phyloP scores from a whole-genome alignment of 345 rosid species.

The Arabis alpina region DNA sequence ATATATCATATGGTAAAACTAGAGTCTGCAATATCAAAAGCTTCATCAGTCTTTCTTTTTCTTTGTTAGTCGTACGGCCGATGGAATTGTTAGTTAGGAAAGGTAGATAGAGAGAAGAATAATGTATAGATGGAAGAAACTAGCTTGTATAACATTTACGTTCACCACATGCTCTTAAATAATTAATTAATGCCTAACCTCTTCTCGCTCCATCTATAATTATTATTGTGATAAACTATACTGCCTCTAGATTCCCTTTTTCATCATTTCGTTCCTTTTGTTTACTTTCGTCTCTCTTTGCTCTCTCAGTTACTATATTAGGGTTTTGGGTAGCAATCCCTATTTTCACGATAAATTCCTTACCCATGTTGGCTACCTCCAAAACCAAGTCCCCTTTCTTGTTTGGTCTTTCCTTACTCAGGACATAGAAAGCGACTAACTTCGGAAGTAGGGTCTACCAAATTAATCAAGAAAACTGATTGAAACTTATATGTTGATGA shows the following conservation, averaged over 20 bases:
- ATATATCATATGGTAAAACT: not conserved
- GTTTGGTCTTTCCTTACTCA: not conserved
- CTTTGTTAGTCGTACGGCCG: constrained; percentile 26
- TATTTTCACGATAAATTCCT: constrained; percentile 12
- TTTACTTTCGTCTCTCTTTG: not conserved
- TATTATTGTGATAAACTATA: constrained; percentile 9
- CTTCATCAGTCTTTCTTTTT: not conserved
- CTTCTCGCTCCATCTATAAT: constrained; percentile 1
- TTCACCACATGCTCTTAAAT: constrained; percentile 35
- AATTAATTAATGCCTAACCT: constrained; percentile 19
- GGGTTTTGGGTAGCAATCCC: constrained; percentile 15
- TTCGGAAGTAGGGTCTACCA: constrained; percentile 19
- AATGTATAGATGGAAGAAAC: constrained; percentile 3
- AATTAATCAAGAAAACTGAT: constrained; percentile 11
- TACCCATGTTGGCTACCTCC: constrained; percentile 28
- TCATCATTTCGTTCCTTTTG: constrained; percentile 3
- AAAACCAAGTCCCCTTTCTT: constrained; percentile 13
- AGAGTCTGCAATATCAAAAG: constrained; percentile 19
- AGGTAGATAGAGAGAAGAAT: constrained; percentile 31
- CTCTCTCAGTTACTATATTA: constrained; percentile 20
- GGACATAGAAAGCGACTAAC: constrained; percentile 14
- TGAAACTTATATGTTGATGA: not conserved
- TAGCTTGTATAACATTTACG: constrained; percentile 28
- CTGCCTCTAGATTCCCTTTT: constrained; percentile 25
- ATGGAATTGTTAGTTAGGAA: constrained; percentile 40